Evolutionary conservation across 176 grass and related monocot species (phyloP), one percentile per base, ranked within the genome.

Genomic region (Zoysia japonica): DNA sequence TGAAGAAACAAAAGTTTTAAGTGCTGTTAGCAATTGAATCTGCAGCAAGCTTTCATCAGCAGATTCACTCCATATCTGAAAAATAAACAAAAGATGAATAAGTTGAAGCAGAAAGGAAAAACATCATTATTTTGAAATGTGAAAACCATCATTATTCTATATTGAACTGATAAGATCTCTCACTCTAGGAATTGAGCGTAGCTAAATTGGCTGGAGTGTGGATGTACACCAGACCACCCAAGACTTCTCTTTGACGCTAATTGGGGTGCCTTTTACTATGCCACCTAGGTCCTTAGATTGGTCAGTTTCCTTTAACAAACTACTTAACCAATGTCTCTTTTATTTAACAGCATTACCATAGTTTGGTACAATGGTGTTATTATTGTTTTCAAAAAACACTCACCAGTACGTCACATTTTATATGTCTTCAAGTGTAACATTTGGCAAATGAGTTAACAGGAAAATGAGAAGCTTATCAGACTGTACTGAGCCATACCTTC

Each of bases 11-110:
- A 99, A 99, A 82, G 88, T 95, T 89, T 85, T 84, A 52, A 99
- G 70, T 68, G 96, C 90, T 89, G 81, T 83, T 88, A 99, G 82
- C 46, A 99, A 80, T 56, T 95, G 96, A 64, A 99, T 99, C 68
- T 99, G 92, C 37, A 99, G 75, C 86, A 99, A 85, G 79, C 96
- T 99, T 99, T 99, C 96, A 66, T 90, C 92, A 5, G 75, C 72
- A 78, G 92, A 95, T 85, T 99, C 96, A 13, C 89, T 88, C 92
- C 90, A 99, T 66, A 99, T 88, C 96, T 99, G 87, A 47, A 72
- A 64, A 72, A 80, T 65, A 37, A 28, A 44, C 43, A 6, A 16
- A 36, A 86, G 79, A 79, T 67, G 19, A 86, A 85, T 61, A 82
- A 79, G 61, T 56, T 78, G 47, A 52, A 73, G 68, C 42, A 75